A percentile compares a stretch with the other conserved stretches of the same genome.
These are phyloP conservation scores for Macrophomina tecta DNA, from an alignment of 2,329 filamentous ascomycete genomes.

Conservation along the genomic window DNA sequence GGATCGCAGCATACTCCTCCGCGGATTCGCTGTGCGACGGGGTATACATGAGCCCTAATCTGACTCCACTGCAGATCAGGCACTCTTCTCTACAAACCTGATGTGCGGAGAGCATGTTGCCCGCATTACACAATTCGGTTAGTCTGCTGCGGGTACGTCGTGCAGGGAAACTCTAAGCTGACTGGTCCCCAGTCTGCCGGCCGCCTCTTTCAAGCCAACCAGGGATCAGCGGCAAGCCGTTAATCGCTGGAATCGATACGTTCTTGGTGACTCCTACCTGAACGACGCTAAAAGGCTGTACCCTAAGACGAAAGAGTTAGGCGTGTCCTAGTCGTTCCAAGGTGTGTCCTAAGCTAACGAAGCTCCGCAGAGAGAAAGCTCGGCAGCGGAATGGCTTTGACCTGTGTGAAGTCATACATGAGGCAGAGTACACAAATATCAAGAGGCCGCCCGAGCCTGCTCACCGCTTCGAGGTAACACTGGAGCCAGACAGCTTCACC, in stretches of 20 bases:
- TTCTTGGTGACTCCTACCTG: slow-evolving; percentile 71
- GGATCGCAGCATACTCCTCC: slow-evolving; percentile 4
- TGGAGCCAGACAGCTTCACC: slow-evolving; percentile 74
- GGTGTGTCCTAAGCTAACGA: slow-evolving; percentile 14
- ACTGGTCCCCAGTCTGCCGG: slow-evolving; percentile 62
- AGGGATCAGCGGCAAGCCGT: slow-evolving; percentile 76
- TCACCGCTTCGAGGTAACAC: slow-evolving; percentile 70
- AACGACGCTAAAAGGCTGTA: slow-evolving; percentile 68
- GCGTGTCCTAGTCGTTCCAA: background rate
- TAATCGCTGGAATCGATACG: slow-evolving; percentile 76
- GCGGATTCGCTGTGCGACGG: slow-evolving; percentile 10
- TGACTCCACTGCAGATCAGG: slow-evolving; percentile 49
- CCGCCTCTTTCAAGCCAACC: slow-evolving; percentile 66
- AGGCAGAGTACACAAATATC: slow-evolving; percentile 64
- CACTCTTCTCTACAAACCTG: slow-evolving; percentile 76
- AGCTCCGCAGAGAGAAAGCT: slow-evolving; percentile 57
- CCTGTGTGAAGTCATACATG: slow-evolving; percentile 70
- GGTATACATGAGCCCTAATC: slow-evolving; percentile 8
- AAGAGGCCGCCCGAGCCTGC: slow-evolving; percentile 67
- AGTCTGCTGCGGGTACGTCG: slow-evolving; percentile 24
- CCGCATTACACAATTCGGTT: slow-evolving; percentile 82
- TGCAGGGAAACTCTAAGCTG: slow-evolving; percentile 8
- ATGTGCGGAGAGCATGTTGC: slow-evolving; percentile 82
- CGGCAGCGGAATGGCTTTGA: slow-evolving; percentile 72
- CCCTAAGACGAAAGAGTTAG: slow-evolving; percentile 71